phyloP scores from a whole-genome alignment of 2,329 filamentous ascomycete genomes.

The Verticillium klebahnii region DNA sequence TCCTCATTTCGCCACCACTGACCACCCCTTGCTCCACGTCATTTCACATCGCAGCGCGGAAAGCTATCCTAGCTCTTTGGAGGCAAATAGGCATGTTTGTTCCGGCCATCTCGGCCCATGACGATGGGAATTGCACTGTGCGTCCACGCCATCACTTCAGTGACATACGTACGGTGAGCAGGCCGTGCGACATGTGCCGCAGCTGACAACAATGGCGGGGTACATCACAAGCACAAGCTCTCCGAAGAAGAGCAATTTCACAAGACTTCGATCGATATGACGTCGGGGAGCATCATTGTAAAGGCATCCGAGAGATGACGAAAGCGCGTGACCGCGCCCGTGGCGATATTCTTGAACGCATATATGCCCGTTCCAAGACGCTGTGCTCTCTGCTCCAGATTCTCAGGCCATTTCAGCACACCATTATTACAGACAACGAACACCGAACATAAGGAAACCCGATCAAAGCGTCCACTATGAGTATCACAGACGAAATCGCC shows the following conservation, averaged over 20 bases:
- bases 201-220: not conserved
- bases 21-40: not conserved
- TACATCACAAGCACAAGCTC: not conserved
- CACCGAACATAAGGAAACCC: not conserved
- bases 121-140: not conserved
- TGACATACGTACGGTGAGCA: not conserved
- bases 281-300: not conserved
- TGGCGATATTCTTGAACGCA: not conserved
- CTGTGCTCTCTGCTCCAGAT: too few relatives aligned
- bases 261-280: not conserved
- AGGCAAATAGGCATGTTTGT: not conserved
- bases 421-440: too few relatives aligned
- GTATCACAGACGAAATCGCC: not conserved
- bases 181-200: not conserved
- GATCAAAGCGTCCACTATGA: not conserved
- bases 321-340: not conserved
- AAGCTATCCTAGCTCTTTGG: not conserved
- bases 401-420: too few relatives aligned
- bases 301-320: not conserved
- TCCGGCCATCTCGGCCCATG: not conserved
- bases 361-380: not conserved
- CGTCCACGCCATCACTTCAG: not conserved
- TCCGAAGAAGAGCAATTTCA: not conserved
- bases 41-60: not conserved
- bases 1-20: not conserved